Evolutionary conservation across 73 alveolate genomes (phyloP).

Genomic region (Paramecium sonneborni): DNA sequence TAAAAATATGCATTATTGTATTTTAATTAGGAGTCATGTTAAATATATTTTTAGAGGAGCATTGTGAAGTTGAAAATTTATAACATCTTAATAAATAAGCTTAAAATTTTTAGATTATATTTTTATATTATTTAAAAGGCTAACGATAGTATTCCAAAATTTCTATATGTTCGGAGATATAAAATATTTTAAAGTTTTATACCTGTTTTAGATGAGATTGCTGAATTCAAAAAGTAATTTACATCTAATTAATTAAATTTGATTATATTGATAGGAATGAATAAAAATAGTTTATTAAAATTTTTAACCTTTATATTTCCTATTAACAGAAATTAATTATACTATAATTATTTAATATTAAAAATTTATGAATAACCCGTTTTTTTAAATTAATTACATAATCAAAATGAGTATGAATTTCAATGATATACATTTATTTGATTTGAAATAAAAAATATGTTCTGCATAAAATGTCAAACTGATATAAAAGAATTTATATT

Average conservation of each 20-base stretch:
- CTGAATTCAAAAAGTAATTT: neutral
- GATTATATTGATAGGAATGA: neutral
- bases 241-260: neutral
- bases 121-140: too few relatives aligned
- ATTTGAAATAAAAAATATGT: neutral
- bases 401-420: neutral
- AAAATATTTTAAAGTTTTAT: too few relatives aligned
- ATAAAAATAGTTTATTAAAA: neutral
- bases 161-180: too few relatives aligned
- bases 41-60: too few relatives aligned
- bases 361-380: neutral
- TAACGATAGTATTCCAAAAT: too few relatives aligned
- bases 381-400: neutral
- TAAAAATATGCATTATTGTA: too few relatives aligned
- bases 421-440: neutral
- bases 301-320: neutral
- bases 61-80: too few relatives aligned
- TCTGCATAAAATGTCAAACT: neutral
- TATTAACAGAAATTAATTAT: neutral
- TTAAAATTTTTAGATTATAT: too few relatives aligned
- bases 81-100: too few relatives aligned
- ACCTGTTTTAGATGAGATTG: too few relatives aligned
- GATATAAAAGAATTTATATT: neutral
- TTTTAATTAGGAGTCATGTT: too few relatives aligned
- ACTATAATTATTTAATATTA: neutral